A percentile compares a stretch with the other conserved stretches of the same genome.
Evolutionary conservation across 2,329 filamentous ascomycete genomes (phyloP).

Genomic region (Bimuria novae-zelandiae): DNA sequence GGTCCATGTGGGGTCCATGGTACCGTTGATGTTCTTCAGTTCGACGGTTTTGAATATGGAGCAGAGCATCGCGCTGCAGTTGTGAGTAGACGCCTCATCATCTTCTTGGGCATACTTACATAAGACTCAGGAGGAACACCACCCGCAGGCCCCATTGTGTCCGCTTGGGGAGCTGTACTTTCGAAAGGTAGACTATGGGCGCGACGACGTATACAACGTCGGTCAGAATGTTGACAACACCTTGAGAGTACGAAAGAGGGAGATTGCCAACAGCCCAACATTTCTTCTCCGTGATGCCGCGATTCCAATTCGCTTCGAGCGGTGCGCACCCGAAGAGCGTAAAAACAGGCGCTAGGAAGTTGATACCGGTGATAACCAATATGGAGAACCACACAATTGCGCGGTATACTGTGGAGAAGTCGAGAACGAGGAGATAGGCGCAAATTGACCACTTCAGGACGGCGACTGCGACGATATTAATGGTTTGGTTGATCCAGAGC

Average conservation of each 20-base stretch:
- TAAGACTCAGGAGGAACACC: constrained; percentile 35
- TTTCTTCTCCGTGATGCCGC: constrained; percentile 16
- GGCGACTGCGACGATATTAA: constrained; percentile 37
- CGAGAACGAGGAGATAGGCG: constrained; percentile 33
- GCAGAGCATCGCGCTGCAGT: constrained; percentile 30
- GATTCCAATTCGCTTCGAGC: constrained; percentile 35
- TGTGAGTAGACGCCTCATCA: background rate
- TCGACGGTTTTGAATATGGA: constrained; percentile 36
- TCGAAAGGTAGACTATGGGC: constrained; percentile 32
- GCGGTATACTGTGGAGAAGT: constrained; percentile 32
- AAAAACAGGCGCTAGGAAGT: constrained; percentile 30
- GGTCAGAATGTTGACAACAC: constrained; percentile 34
- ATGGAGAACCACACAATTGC: constrained; percentile 35
- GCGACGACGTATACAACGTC: constrained; percentile 36
- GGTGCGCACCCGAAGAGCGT: constrained; percentile 34
- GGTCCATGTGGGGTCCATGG: constrained; percentile 31
- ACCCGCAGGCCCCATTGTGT: constrained; percentile 35
- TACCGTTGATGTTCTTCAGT: constrained; percentile 25
- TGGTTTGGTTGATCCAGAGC: constrained; percentile 30
- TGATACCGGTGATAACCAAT: constrained; percentile 30
- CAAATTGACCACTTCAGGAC: constrained; percentile 38
- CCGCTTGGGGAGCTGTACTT: constrained; percentile 26
- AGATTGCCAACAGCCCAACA: constrained; percentile 31
- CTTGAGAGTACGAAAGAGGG: constrained; percentile 30
- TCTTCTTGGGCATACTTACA: constrained; percentile 20